Conservation (phyloP, 805 yeast species). For the Candida quercuum region DNA sequence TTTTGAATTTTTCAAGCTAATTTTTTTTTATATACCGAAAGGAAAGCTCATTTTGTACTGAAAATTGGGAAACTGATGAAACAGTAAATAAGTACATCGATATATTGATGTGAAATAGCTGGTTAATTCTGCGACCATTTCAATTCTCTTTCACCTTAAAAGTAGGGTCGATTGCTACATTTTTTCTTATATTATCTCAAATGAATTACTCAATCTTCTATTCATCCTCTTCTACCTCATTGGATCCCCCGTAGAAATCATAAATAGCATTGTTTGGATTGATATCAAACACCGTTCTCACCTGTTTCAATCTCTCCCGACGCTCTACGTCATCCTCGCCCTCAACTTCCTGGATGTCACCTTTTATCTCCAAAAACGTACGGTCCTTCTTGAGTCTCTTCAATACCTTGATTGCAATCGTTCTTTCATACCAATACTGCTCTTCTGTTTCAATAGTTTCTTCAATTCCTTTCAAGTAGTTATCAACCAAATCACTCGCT, state of each 20-base stretch:
- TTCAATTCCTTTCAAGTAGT: slow-evolving; percentile 75
- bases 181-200: no score
- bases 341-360: slow-evolving; percentile 26
- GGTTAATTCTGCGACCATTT: no score
- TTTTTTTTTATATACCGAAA: no score
- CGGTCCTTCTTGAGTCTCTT: slow-evolving; percentile 80
- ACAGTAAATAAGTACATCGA: no score
- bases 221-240: slow-evolving; percentile 3
- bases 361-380: slow-evolving; percentile 65
- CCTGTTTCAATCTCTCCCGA: slow-evolving; percentile 20
- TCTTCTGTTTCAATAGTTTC: slow-evolving; percentile 62
- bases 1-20: no score
- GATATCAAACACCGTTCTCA: slow-evolving; percentile 26
- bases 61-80: no score
- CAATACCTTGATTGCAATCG: slow-evolving; percentile 72
- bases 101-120: no score
- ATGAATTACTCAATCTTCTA: no score
- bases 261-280: slow-evolving; percentile 85
- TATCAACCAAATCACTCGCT: slow-evolving; percentile 64
- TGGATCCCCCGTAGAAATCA: slow-evolving; percentile 34
- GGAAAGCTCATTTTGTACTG: no score
- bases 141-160: no score
- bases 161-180: no score
- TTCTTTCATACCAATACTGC: slow-evolving; percentile 65
- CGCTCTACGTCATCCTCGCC: slow-evolving; percentile 23